Base-by-base conservation (phyloP, 2,329 filamentous ascomycete genomes). In the Graphilbum ipis-grandicollis region DNA sequence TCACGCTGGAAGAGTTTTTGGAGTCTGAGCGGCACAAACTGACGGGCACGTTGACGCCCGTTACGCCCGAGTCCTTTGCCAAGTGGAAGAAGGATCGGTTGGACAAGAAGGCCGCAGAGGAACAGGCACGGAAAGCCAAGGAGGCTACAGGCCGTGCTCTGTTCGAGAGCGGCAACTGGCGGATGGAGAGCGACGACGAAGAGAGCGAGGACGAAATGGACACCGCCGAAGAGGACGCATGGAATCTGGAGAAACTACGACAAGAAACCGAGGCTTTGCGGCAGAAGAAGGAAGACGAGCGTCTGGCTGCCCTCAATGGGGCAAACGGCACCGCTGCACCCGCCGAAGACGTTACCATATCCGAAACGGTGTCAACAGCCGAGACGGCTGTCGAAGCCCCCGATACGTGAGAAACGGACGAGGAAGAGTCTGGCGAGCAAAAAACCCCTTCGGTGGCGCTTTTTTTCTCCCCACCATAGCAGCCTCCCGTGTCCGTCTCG, bases 141-240 rank as follows among this genome's bases (percentile, higher is more conserved):
- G 90, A 98, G 49, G 88, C 86, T 18, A 98, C 90, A 17, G 90
- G 90, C 50, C 75, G 86, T 60, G 83, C 85, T 8, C 67, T 98
- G 59, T 98, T 98, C 56, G 90, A 98, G 60, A 90, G 85, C 56
- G 90, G 90, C 50, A 86, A 92, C 56, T 98, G 88, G 88, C 66
- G 75, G 42, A 65, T 60, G 26, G 71, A 71, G 19, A 71, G 71
- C 31, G 70, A 71, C 33, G 76, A 78, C 26, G 70, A 69, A 23
- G 73, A 71, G 69, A 69, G 75, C 10, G 75, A 74, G 13, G 69
- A 71, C 31, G 68, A 71, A n/a, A 57, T 62, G 33, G 59, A 61
- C 42, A 65, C 56, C 26, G 15, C 49, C 44, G 30, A 22, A 5
- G 28, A 25, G 13, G 4, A 77, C 51, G 2, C 63, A 4, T 94